Conservation (phyloP, 192 early-diverging fungal genomes). For the Linnemannia schmuckeri region DNA sequence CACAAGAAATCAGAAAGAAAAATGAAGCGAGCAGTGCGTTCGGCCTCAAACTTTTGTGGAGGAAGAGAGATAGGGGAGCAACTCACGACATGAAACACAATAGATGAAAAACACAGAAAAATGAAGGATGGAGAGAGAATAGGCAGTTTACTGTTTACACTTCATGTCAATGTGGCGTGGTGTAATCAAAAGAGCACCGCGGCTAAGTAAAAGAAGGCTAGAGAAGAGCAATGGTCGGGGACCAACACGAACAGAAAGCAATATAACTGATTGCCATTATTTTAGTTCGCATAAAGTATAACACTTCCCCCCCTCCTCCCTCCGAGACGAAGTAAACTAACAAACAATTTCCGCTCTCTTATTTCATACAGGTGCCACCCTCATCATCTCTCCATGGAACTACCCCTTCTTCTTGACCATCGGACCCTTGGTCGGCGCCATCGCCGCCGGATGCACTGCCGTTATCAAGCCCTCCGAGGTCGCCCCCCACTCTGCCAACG, state of each 20-base stretch:
- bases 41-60: neutral
- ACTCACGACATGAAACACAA: neutral
- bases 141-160: neutral
- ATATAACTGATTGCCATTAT: neutral
- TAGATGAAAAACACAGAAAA: too few relatives aligned
- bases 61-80: neutral
- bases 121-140: neutral
- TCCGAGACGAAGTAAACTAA: neutral
- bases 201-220: neutral
- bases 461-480: conserved; percentile 91
- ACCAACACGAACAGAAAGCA: neutral
- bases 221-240: neutral
- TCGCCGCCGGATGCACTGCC: conserved; percentile 92
- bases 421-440: conserved; percentile 82
- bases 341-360: neutral
- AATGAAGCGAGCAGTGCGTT: neutral
- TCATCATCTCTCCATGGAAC: conserved; percentile 68
- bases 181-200: neutral
- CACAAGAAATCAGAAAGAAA: neutral
- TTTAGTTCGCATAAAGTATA: conserved; percentile 15
- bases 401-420: conserved; percentile 76
- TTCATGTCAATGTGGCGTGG: neutral
- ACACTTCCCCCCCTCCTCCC: neutral
- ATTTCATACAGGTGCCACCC: conserved; percentile 36
- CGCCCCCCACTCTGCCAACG: conserved; percentile 71